A percentile compares a stretch with the other conserved stretches of the same genome.
Evolutionary conservation across 495 filamentous ascomycete genomes (phyloP).

Genomic region (Aspergillus baeticus): DNA sequence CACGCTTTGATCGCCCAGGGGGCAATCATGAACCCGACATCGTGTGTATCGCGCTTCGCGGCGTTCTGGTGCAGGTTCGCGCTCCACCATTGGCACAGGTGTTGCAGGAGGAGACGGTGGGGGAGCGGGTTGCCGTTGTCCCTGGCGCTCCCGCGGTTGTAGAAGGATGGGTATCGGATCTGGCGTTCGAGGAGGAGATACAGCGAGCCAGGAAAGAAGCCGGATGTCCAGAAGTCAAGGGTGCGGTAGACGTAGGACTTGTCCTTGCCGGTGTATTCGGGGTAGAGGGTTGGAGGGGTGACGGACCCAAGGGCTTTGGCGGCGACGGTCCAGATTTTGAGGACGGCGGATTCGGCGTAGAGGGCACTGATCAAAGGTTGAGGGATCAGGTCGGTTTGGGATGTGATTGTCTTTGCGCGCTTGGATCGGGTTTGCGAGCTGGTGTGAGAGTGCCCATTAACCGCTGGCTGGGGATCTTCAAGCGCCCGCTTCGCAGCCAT

Average conservation of each 20-base stretch:
- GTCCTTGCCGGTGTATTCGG: slow-evolving; percentile 29
- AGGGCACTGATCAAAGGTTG: slow-evolving; percentile 12
- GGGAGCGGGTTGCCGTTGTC: not conserved
- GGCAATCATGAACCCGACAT: slow-evolving; percentile 47
- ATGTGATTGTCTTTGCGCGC: too few relatives aligned
- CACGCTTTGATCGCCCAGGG: slow-evolving; percentile 37
- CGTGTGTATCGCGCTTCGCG: slow-evolving; percentile 37
- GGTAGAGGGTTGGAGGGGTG: slow-evolving; percentile 23
- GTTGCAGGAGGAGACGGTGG: slow-evolving; percentile 23
- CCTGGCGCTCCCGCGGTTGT: not conserved
- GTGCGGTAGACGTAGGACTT: slow-evolving; percentile 28
- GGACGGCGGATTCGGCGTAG: slow-evolving; percentile 25
- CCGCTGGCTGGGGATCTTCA: not conserved
- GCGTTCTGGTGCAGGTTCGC: slow-evolving; percentile 35
- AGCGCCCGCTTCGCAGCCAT: not conserved
- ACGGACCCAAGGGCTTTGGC: slow-evolving; percentile 16
- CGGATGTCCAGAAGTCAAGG: slow-evolving; percentile 36
- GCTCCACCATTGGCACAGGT: slow-evolving; percentile 38
- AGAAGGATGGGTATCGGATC: slow-evolving; percentile 8
- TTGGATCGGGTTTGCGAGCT: too few relatives aligned
- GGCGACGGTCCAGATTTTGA: slow-evolving; percentile 36
- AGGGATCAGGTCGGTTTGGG: not conserved
- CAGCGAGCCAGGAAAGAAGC: slow-evolving; percentile 39
- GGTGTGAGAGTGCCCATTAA: too few relatives aligned
- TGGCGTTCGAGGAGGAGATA: slow-evolving; percentile 32